Conservation (phyloP, 495 filamentous ascomycete genomes). For the Cetradonia linearis region DNA sequence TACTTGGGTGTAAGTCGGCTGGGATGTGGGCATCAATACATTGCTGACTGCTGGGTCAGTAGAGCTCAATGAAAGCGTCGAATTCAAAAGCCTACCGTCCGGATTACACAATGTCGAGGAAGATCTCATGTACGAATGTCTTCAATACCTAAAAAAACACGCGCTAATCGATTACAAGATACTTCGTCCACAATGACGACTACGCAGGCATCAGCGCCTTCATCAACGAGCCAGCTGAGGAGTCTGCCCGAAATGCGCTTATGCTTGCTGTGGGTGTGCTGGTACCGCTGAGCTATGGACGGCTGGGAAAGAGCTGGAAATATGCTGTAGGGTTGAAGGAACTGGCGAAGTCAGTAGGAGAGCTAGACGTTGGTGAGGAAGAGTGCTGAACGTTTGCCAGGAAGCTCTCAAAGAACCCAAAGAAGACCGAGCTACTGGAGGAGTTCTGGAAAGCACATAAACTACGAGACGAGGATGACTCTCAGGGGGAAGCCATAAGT, state of each 20-base stretch:
- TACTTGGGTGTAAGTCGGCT: constrained; percentile 43
- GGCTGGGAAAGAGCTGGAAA: constrained; percentile 80
- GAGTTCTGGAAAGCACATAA: constrained; percentile 70
- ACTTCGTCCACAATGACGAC: constrained; percentile 70
- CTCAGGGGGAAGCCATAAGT: constrained; percentile 16
- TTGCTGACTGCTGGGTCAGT: constrained; percentile 38
- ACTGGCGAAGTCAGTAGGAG: constrained; percentile 51
- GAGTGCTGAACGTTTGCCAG: constrained; percentile 27
- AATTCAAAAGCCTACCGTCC: constrained; percentile 90
- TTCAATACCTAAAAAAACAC: not conserved
- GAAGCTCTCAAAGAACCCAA: constrained; percentile 42
- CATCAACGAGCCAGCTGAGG: constrained; percentile 68
- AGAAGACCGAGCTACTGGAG: constrained; percentile 52
- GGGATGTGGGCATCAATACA: constrained; percentile 17
- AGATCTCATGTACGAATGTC: constrained; percentile 62
- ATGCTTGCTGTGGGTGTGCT: constrained; percentile 88
- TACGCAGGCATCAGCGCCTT: constrained; percentile 92
- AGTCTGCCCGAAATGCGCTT: constrained; percentile 70
- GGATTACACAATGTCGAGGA: constrained; percentile 81
- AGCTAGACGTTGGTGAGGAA: not conserved
- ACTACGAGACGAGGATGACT: constrained; percentile 38
- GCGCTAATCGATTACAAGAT: constrained; percentile 36
- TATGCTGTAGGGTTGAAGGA: constrained; percentile 68
- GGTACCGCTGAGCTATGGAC: constrained; percentile 76
- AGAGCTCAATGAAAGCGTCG: constrained; percentile 77